Base-by-base conservation (phyloP, 2,329 filamentous ascomycete species). In the Knoxdaviesia proteae region DNA sequence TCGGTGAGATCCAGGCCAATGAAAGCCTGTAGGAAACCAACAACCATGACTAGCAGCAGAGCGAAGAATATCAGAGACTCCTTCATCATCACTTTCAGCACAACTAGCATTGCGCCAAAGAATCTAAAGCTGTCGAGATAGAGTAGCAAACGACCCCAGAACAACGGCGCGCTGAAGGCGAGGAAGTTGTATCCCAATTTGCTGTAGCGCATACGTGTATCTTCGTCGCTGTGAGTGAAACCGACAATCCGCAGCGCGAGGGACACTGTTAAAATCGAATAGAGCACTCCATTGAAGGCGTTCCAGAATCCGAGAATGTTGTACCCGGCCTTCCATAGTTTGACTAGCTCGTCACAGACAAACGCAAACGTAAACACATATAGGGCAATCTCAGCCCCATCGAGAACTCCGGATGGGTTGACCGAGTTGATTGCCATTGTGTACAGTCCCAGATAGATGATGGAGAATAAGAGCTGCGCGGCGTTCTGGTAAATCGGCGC, bases 271-370 rank as follows among this genome's bases (percentile, higher is more conserved):
- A 98, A 66, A 1, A 96, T 65, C 0, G 71, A 60, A 58, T 98
- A 98, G 0, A 98, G 68, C 0, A 79, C 68, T 31, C 73, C 71
- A 58, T 98, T 98, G 65, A 98, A 94, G 30, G 82, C 82, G 53
- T 94, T 94, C 90, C 90, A 96, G 58, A 98, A 98, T 20, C 84
- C 80, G 44, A 98, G 68, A 53, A 96, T 96, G 52, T 80, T 81
- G 47, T 81, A 74, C 7, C 90, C 90, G 9, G 94, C 82, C 57
- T 98, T 98, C 74, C 84, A 94, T 51, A 94, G 73, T 58, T 98
- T 98, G 54, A 77, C 64, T 1, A 78, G 50, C 55, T 96, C 90
- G 55, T 98, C 88, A 52, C 77, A 86, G 33, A 94, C 71, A 58
- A 92, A 98, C 29, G 84, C 87, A 5, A 88, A 58, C 0, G 90